Evolutionary conservation across 306 rosid species (phyloP), one percentile per base, ranked within the genome.

Genomic region (Casuarina cunninghamiana): DNA sequence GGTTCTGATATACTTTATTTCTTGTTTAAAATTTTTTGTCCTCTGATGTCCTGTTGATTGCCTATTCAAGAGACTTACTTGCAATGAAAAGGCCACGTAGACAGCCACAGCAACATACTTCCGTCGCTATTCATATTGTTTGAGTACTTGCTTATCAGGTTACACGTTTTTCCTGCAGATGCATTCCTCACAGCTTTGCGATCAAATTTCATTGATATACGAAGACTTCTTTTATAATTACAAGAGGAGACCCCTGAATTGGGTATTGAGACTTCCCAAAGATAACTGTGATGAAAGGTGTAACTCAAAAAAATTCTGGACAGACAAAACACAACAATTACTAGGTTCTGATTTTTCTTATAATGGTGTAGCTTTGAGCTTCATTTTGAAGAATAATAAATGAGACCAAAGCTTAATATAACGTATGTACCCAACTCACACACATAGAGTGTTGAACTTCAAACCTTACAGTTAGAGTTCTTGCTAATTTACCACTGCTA

Each of bases 141-240:
- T 6, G 72, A 53, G 21, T 10, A 69, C 39, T 72, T 78, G 76
- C 87, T 87, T 53, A 68, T 69, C 38, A 62, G 17, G 73, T 53
- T 68, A 42, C 66, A 32, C 62, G 74, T 81, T 73, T n/a, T 42
- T 77, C 69, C 41, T 83, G 87, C 93, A 95, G 97, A 97, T 75
- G 85, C 89, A 48, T 95, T 95, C 84, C 82, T 95, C 81, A 87
- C 97, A 42, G 95, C 91, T 53, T 76, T 95, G 79, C 72, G 75
- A 53, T 86, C 96, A 74, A 92, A 92, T 89, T 95, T 95, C 90
- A 84, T 89, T 71, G 97, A 91, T 63, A 91, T 91, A 79, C 90
- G 84, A 71, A 84, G 98, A 77, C 97, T 95, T 83, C 86, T 95
- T 80, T 76, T 95, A 78, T 95, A 87, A 85, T 66, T 66, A 78